phyloP scores from a whole-genome alignment of 305 asterid species.

The Salvia sclarea region DNA sequence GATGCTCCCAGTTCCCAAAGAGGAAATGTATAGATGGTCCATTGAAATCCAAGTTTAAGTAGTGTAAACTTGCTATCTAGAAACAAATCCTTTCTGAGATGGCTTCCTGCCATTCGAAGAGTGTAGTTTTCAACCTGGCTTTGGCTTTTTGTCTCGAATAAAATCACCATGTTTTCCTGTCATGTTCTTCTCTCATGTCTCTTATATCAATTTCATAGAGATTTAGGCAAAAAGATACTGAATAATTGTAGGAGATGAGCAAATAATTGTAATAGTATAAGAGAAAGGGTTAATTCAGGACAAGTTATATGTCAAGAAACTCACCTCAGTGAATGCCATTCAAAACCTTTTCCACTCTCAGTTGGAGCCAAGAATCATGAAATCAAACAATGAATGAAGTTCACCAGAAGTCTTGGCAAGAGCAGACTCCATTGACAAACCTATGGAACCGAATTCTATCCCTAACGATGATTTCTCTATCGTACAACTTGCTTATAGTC shows the following conservation, averaged over 20 bases:
- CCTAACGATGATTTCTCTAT: constrained; percentile 61
- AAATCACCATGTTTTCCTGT: constrained; percentile 17
- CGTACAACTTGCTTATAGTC: constrained; percentile 57
- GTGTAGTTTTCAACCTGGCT: constrained; percentile 14
- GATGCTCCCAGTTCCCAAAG: constrained; percentile 58
- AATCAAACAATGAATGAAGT: not conserved
- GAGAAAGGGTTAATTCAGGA: not conserved
- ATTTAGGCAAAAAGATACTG: not conserved
- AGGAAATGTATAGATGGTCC: constrained; percentile 56
- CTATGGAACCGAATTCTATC: constrained; percentile 63
- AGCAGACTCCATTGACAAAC: constrained; percentile 56
- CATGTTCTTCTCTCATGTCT: not conserved
- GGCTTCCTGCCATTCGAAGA: not conserved
- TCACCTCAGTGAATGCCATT: constrained; percentile 6
- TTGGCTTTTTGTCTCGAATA: constrained; percentile 18
- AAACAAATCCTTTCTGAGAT: not conserved
- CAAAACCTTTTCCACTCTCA: constrained; percentile 23
- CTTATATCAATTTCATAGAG: not conserved
- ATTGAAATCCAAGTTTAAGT: too few species aligned
- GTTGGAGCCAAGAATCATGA: not conserved
- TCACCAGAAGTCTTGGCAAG: constrained; percentile 73
- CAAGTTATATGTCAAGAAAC: not conserved
- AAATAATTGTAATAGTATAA: not conserved
- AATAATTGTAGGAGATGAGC: not conserved
- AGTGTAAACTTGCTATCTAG: too few species aligned